Conservation (phyloP, 768 basidiomycete genomes). For the Pleurotus cornucopiae region DNA sequence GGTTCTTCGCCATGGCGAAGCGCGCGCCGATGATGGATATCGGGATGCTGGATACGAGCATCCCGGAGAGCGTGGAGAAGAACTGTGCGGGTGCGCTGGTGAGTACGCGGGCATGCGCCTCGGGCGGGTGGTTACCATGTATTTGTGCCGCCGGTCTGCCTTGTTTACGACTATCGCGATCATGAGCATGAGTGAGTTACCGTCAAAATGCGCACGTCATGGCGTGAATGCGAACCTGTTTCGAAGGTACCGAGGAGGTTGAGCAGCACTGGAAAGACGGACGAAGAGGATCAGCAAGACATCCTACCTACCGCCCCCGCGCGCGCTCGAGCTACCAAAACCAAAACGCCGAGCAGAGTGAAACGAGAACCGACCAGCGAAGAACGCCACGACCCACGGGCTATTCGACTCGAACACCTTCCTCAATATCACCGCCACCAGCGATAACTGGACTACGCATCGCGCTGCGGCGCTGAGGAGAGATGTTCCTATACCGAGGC, state of each 20-base stretch:
- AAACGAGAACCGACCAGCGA: constrained; percentile 51
- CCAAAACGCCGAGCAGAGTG: background rate
- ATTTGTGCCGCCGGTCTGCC: constrained; percentile 60
- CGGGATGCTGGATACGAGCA: constrained; percentile 76
- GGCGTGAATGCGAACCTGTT: constrained; percentile 33
- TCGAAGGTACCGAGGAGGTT: constrained; percentile 79
- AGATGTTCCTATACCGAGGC: constrained; percentile 67
- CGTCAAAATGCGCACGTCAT: constrained; percentile 11
- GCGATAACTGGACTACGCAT: constrained; percentile 73
- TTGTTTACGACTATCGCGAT: constrained; percentile 64
- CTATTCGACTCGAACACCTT: constrained; percentile 74
- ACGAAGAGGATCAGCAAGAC: background rate
- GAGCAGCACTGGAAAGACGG: constrained; percentile 44
- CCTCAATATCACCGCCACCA: constrained; percentile 68
- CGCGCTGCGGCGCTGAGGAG: constrained; percentile 66
- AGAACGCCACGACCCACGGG: constrained; percentile 69
- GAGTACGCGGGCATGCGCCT: no score
- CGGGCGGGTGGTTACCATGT: constrained; percentile 51
- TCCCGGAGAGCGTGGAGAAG: constrained; percentile 24
- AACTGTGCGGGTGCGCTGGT: no score
- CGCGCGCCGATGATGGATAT: constrained; percentile 72
- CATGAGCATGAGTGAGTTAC: background rate
- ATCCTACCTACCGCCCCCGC: background rate
- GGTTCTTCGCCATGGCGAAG: constrained; percentile 70
- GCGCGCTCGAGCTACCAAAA: background rate